These are phyloP conservation scores for Microdochium bolleyi DNA, from an alignment of 2,329 filamentous ascomycete genomes.

Conservation along the genomic window DNA sequence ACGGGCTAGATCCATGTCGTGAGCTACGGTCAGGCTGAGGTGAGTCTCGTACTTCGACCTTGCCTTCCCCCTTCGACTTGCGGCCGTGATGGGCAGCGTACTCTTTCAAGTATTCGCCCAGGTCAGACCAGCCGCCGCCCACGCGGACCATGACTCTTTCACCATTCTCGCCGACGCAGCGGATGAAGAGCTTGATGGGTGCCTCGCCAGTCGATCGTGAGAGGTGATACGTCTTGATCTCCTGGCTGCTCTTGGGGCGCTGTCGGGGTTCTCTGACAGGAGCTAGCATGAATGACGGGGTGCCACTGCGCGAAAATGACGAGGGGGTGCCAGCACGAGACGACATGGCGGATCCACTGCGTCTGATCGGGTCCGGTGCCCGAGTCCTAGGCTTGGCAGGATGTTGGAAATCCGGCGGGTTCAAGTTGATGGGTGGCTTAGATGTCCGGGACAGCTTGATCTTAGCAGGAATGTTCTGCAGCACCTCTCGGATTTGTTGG, in stretches of 20 bases:
- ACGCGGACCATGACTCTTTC: conserved; percentile 97
- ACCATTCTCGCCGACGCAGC: conserved; percentile 80
- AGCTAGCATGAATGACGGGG: conserved; percentile 58
- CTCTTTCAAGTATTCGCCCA: conserved; percentile 89
- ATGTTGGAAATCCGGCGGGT: conserved; percentile 49
- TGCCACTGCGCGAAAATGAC: conserved; percentile 34
- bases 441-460: conserved; percentile 58
- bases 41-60: conserved; percentile 51
- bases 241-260: conserved; percentile 46
- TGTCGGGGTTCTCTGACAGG: conserved; percentile 45
- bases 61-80: conserved; percentile 45
- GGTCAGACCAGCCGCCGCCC: conserved; percentile 94
- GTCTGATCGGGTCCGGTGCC: conserved; percentile 32
- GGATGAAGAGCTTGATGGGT: conserved; percentile 91
- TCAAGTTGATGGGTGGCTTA: conserved; percentile 43
- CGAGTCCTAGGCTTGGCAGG: conserved; percentile 35
- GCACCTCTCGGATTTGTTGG: conserved; percentile 70
- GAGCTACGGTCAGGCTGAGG: conserved; percentile 19
- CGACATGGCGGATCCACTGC: conserved; percentile 33
- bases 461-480: conserved; percentile 68
- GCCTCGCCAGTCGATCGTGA: conserved; percentile 75
- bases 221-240: conserved; percentile 89
- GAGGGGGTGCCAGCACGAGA: conserved; percentile 54
- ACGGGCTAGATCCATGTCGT: conserved; percentile 31
- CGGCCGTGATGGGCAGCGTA: conserved; percentile 88